Base-by-base conservation (phyloP, 108 stramenopile species). In the Conticribra weissflogii region DNA sequence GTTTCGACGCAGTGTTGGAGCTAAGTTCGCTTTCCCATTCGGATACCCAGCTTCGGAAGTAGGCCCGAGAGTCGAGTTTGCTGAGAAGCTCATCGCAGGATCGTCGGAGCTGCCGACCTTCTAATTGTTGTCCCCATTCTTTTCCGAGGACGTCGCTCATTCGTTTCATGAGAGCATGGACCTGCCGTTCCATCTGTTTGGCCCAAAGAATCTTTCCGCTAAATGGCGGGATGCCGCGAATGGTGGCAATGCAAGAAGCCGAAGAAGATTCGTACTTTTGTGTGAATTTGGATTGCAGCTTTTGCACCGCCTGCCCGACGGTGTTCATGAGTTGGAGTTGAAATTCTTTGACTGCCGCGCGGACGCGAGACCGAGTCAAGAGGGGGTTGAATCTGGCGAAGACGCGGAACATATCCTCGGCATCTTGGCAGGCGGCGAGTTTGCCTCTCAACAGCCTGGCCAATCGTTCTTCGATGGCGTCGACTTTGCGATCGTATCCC, bases 201-300 rank as follows among this genome's bases (percentile, higher is more conserved):
- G 98, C 98, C 98, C 98, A 99, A 19, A 98, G 70, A 58, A 98
- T 97, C 64, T 97, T 96, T 8, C 97, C 98, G 21, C 94, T 90
- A 16, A 98, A 85, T 1, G 98, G 97, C 3, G 98, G 98, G 23
- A 98, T 90, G 17, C 97, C 98, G 17, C 97, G 81, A 18, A 97
- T 63, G 27, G 86, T 79, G n/a, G 93, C 85, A 48, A 93, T 81
- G 24, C 71, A 78, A 25, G 87, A 85, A 29, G 86, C 83, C 23
- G 82, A 66, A 14, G 90, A 92, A 2, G 83, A 84, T 72, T 96
- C 96, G 63, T 97, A 99, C 44, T 97, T 91, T 15, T 79, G 80
- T 22, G 88, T 92, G 68, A 97, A 99, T 66, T 97, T 97, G 9
- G 93, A 83, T 68, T 97, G 96, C 2, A 99, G 80, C 68, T 87